Evolutionary conservation across 1,139 yeast genomes (phyloP).

Genomic region (Suhomyces terraborum): DNA sequence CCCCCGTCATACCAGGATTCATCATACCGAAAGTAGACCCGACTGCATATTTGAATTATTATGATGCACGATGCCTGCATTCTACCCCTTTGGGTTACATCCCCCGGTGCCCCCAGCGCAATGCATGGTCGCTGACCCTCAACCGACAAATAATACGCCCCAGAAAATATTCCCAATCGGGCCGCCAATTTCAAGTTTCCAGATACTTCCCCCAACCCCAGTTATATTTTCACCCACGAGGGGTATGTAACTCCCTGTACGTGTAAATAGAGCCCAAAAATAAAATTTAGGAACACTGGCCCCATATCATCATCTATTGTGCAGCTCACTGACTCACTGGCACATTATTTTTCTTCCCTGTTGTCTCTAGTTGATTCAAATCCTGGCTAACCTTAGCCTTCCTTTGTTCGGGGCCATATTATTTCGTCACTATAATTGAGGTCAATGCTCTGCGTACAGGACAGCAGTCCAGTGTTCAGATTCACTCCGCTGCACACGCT

Average conservation of each 20-base stretch:
- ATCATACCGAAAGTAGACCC: too few relatives aligned
- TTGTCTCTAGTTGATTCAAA: slow-evolving; percentile 5
- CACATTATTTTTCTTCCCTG: slow-evolving; percentile 2
- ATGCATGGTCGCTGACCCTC: slow-evolving; percentile 9
- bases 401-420: slow-evolving; percentile 8
- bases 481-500: too few relatives aligned
- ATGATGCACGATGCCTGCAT: too few relatives aligned
- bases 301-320: slow-evolving; percentile 4
- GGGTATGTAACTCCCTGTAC: slow-evolving; percentile 5
- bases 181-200: slow-evolving; percentile 12
- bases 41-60: too few relatives aligned
- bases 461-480: slow-evolving; percentile 8
- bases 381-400: slow-evolving; percentile 6
- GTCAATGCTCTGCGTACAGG: slow-evolving; percentile 11
- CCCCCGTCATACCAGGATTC: too few relatives aligned
- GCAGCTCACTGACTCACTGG: neutral
- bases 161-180: slow-evolving; percentile 7
- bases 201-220: slow-evolving; percentile 4
- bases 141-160: neutral
- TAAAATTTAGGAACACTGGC: slow-evolving; percentile 7
- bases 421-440: slow-evolving; percentile 12
- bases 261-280: slow-evolving; percentile 1
- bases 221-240: slow-evolving; percentile 3
- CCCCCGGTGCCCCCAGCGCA: slow-evolving; percentile 1
- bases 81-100: slow-evolving; percentile 1